A percentile compares a stretch with the other conserved stretches of the same genome.
phyloP scores from a whole-genome alignment of 1,284 basidiomycete species.

The Rhodotorula sp. region DNA sequence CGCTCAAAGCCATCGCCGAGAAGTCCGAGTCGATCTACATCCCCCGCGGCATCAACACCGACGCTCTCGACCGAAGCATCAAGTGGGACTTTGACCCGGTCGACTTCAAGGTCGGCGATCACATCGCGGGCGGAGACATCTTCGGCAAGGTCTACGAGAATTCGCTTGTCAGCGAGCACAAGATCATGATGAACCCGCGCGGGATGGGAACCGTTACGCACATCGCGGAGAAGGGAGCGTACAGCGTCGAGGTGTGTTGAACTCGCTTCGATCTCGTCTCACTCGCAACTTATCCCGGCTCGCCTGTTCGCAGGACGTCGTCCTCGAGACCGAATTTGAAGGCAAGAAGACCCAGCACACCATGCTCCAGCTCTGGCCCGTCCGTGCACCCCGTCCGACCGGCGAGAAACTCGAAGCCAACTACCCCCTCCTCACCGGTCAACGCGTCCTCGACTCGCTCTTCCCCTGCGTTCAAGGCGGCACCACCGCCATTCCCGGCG shows the following conservation, averaged over 20 bases:
- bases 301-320: conserved; percentile 67
- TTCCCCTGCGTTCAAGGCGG: conserved; percentile 99
- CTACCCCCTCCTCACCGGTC: conserved; percentile 89
- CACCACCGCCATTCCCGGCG: conserved; percentile 97
- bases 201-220: conserved; percentile 92
- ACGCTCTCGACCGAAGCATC: conserved; percentile 81
- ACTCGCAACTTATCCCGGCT: not conserved
- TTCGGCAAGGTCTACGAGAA: conserved; percentile 97
- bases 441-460: conserved; percentile 93
- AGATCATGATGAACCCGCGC: conserved; percentile 91
- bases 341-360: conserved; percentile 91
- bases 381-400: conserved; percentile 93
- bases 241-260: conserved; percentile 75
- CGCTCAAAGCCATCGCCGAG: conserved; percentile 87
- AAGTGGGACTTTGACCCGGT: conserved; percentile 97
- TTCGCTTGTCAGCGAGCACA: conserved; percentile 92
- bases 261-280: not conserved
- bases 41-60: conserved; percentile 95
- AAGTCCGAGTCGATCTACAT: conserved; percentile 98
- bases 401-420: conserved; percentile 92
- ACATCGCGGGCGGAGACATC: conserved; percentile 94
- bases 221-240: conserved; percentile 92
- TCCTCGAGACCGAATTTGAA: conserved; percentile 96
- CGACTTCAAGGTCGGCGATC: conserved; percentile 85
- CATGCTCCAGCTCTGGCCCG: conserved; percentile 98